These are phyloP conservation scores for Apiospora kogelbergensis DNA, from an alignment of 2,329 filamentous ascomycete species.

Conservation along the genomic window DNA sequence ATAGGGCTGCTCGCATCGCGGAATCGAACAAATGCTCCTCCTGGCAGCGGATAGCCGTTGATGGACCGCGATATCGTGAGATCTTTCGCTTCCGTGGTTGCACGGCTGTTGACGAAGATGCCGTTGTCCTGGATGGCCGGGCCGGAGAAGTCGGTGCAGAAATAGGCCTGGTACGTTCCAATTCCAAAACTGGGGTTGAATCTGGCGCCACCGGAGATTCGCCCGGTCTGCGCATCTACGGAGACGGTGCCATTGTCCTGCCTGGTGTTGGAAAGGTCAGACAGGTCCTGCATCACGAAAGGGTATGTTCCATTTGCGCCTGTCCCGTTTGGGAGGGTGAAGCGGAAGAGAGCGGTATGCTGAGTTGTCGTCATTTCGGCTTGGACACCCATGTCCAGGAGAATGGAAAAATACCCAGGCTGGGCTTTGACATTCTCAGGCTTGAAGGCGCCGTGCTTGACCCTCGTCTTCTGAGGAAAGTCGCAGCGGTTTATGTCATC, in stretches of 20 bases:
- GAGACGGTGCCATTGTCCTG: slow-evolving; percentile 55
- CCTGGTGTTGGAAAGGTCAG: slow-evolving; percentile 62
- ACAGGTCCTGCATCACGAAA: slow-evolving; percentile 64
- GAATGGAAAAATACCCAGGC: slow-evolving; percentile 67
- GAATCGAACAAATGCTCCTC: slow-evolving; percentile 66
- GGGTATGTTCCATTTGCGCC: slow-evolving; percentile 46
- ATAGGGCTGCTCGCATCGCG: slow-evolving; percentile 50
- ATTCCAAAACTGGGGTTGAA: slow-evolving; percentile 67
- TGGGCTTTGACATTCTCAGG: slow-evolving; percentile 53
- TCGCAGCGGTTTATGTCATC: slow-evolving; percentile 63
- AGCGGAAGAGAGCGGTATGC: slow-evolving; percentile 65
- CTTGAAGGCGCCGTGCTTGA: slow-evolving; percentile 43
- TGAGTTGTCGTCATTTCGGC: slow-evolving; percentile 69
- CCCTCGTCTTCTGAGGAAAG: slow-evolving; percentile 51
- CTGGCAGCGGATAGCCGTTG: slow-evolving; percentile 55
- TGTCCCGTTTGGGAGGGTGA: slow-evolving; percentile 54
- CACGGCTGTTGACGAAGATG: slow-evolving; percentile 59
- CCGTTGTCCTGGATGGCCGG: slow-evolving; percentile 59
- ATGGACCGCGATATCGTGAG: slow-evolving; percentile 49
- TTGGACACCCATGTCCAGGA: slow-evolving; percentile 54
- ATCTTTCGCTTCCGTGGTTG: slow-evolving; percentile 46
- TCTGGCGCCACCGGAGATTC: slow-evolving; percentile 61
- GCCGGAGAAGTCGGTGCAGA: slow-evolving; percentile 68
- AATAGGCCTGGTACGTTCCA: slow-evolving; percentile 59
- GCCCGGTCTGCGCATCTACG: slow-evolving; percentile 55